Base-by-base conservation (phyloP, 2,329 filamentous ascomycete species). In the Penicillium sumatraense region DNA sequence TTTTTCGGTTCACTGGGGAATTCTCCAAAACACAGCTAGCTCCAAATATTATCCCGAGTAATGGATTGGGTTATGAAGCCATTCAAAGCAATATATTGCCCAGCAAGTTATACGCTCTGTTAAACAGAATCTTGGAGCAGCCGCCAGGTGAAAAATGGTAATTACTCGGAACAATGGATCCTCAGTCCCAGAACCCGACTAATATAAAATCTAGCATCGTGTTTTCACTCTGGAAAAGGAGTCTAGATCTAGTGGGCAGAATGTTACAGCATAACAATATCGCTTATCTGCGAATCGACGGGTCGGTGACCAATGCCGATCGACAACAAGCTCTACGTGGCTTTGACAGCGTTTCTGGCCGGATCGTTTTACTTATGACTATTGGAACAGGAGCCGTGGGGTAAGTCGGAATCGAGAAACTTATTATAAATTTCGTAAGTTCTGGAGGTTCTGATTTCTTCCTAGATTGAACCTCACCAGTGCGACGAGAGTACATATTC, bases 401-500 rank as follows among this genome's bases (percentile, higher is more conserved):
- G 27, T 48, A 13, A 48, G 45, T 29, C 26, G 11, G 26, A 29
- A 47, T 33, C 26, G 9, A 21, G 2, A 47, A 23, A 20, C 20
- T 26, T 27, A 33, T 33, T 29, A 6, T 29, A 11, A 11, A 29
- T 29, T 5, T 29, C 11, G 23, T 20, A 2, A 20, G 26, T 13
- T 5, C 11, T 16, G 6, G 13, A 10, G 27, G 16, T 2, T n/a
- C 27, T 33, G 33, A 47, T 3, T 31, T 8, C 13, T 24, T 24
- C 29, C 14, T 7, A 48, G 45, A 48, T 24, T 48, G 29, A 48
- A 36, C 45, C 45, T 48, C 29, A 35, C 27, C 3, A 24, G 27
- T 35, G 45, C 29, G n/a, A 48, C 27, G 18, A 35, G 45, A 31
- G 44, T 54, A 27, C 29, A 46, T 41, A 50, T 50, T 29, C 21